Conservation (phyloP, 768 basidiomycete genomes). For the Cystofilobasidium macerans region DNA sequence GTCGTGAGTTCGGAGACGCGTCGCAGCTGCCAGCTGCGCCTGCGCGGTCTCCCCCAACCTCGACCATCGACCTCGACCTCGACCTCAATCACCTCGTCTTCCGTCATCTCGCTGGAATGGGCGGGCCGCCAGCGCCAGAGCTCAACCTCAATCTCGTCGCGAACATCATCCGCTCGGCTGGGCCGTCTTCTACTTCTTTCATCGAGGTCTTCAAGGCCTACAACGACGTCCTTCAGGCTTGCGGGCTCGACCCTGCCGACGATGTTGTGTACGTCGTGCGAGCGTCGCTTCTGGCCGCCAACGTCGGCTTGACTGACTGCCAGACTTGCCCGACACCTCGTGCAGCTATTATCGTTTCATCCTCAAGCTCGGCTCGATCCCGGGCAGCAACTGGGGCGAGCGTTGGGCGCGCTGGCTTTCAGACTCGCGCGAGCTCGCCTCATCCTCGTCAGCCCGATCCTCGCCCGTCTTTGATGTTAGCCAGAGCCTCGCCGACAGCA, state of each 20-base stretch:
- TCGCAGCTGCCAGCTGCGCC: too few species aligned
- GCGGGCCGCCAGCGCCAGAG: background rate
- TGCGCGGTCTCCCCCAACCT: too few species aligned
- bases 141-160: slow-evolving; percentile 42
- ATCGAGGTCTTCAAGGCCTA: slow-evolving; percentile 75
- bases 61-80: background rate
- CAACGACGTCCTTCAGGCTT: slow-evolving; percentile 61
- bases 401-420: slow-evolving; percentile 52
- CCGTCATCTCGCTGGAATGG: background rate
- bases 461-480: slow-evolving; percentile 1
- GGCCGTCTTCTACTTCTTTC: slow-evolving; percentile 60
- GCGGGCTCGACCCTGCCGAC: slow-evolving; percentile 60
- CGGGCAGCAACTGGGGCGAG: slow-evolving; percentile 65
- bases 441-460: slow-evolving; percentile 31
- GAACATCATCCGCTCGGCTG: slow-evolving; percentile 58
- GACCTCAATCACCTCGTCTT: background rate
- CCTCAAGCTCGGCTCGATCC: slow-evolving; percentile 68
- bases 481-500: background rate
- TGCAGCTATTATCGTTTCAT: slow-evolving; percentile 60
- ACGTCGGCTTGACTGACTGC: too few species aligned
- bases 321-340: too few species aligned
- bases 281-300: background rate
- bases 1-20: too few species aligned
- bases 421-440: slow-evolving; percentile 5
- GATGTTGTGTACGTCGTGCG: slow-evolving; percentile 48